These are phyloP conservation scores for Lithohypha guttulata DNA, from an alignment of 2,329 filamentous ascomycete genomes.

Conservation along the genomic window DNA sequence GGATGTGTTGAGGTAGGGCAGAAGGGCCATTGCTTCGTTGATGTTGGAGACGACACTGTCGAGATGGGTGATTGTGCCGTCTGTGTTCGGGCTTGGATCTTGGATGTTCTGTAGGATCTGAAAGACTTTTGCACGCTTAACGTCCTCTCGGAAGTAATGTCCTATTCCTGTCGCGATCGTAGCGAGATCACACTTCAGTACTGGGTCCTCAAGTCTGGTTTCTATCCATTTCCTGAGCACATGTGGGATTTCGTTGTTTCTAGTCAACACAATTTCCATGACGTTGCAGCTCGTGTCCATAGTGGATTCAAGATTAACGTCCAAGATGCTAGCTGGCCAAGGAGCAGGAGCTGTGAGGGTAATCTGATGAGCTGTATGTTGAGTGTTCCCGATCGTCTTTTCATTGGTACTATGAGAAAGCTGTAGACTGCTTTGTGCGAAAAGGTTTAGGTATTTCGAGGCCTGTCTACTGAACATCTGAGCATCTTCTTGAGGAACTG, in stretches of 20 bases:
- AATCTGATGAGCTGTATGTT: conserved; percentile 14
- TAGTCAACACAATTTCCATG: conserved; percentile 10
- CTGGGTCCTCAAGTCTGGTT: conserved; percentile 12
- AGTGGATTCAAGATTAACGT: conserved; percentile 13
- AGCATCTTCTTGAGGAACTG: not conserved
- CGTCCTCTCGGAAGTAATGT: conserved; percentile 16
- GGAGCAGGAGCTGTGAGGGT: conserved; percentile 16
- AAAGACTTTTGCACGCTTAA: conserved; percentile 19
- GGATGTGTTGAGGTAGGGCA: conserved; percentile 13
- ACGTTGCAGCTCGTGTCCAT: conserved; percentile 14
- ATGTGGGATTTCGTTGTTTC: conserved; percentile 2
- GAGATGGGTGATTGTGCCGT: not conserved
- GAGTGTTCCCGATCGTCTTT: conserved; percentile 6
- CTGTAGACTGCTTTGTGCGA: conserved; percentile 18
- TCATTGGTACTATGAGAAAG: conserved; percentile 12
- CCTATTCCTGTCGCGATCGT: conserved; percentile 20
- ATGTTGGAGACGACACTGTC: not conserved
- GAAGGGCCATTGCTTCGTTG: conserved; percentile 10
- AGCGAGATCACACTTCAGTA: conserved; percentile 16
- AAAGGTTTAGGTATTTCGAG: conserved; percentile 16
- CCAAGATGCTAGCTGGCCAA: conserved; percentile 15
- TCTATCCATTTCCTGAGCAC: conserved; percentile 14
- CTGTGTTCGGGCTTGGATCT: not conserved
- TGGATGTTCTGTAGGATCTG: conserved; percentile 10
- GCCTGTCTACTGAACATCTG: not conserved